Conservation (phyloP, 2,329 filamentous ascomycete genomes). For the Phialophora macrospora region DNA sequence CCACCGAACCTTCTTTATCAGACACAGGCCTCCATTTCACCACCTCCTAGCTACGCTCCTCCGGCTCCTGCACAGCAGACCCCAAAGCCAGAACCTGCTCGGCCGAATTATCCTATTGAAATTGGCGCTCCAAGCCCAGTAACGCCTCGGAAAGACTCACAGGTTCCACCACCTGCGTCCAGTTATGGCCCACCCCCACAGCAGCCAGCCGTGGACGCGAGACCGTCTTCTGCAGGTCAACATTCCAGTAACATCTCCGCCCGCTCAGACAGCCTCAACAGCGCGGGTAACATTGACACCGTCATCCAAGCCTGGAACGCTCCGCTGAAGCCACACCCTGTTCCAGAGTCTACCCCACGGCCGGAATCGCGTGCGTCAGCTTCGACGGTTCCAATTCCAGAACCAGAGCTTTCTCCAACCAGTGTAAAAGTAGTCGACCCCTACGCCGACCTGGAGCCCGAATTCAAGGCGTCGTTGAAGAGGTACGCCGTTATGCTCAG, state of each 20-base stretch:
- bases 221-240: slow-evolving; percentile 20
- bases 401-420: slow-evolving; percentile 3
- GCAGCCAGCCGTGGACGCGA: slow-evolving; percentile 10
- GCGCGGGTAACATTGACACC: slow-evolving; percentile 49
- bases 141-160: slow-evolving; percentile 14
- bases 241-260: slow-evolving; percentile 5
- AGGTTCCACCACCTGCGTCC: slow-evolving; percentile 6
- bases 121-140: slow-evolving; percentile 33
- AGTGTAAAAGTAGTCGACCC: slow-evolving; percentile 49
- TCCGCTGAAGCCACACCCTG: slow-evolving; percentile 39
- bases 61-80: slow-evolving; percentile 12
- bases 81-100: slow-evolving; percentile 15
- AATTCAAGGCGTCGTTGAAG: slow-evolving; percentile 61
- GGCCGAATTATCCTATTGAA: slow-evolving; percentile 22
- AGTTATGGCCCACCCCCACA: neutral
- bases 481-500: slow-evolving; percentile 61
- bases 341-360: slow-evolving; percentile 6
- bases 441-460: slow-evolving; percentile 60
- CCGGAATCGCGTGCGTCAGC: slow-evolving; percentile 25
- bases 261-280: slow-evolving; percentile 27
- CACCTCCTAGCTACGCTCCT: slow-evolving; percentile 6
- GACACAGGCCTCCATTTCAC: slow-evolving; percentile 12
- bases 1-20: slow-evolving; percentile 11
- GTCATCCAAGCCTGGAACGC: slow-evolving; percentile 52
- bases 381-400: slow-evolving; percentile 9